Evolutionary conservation across 2,329 filamentous ascomycete genomes (phyloP).

Genomic region (Colletotrichum tamarilloi): DNA sequence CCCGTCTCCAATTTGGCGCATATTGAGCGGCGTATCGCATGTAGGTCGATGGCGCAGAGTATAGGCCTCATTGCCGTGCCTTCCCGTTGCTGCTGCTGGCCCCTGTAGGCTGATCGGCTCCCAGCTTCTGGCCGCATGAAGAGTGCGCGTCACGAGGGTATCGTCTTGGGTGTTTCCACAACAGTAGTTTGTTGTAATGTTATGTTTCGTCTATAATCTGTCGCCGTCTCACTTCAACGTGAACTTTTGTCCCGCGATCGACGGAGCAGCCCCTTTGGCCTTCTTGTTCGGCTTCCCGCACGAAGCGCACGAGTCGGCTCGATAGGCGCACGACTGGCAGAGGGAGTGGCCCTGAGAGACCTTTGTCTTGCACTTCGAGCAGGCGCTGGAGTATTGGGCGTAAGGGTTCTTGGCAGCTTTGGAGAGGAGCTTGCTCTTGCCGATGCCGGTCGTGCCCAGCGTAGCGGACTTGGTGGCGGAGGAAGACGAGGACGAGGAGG

Average conservation of each 20-base stretch:
- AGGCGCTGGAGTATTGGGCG: slow-evolving; percentile 71
- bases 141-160: not conserved
- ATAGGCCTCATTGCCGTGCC: too few species aligned
- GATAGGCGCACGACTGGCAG: slow-evolving; percentile 73
- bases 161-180: not conserved
- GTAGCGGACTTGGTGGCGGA: slow-evolving; percentile 56
- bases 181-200: not conserved
- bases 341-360: slow-evolving; percentile 69
- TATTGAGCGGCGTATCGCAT: not conserved
- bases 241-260: slow-evolving; percentile 71
- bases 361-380: slow-evolving; percentile 71
- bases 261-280: slow-evolving; percentile 60
- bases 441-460: slow-evolving; percentile 66
- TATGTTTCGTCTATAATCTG: not conserved
- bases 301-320: slow-evolving; percentile 70
- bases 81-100: not conserved
- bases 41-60: not conserved
- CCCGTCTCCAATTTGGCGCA: not conserved
- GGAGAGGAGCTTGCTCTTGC: slow-evolving; percentile 74
- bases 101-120: not conserved
- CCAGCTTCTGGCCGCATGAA: not conserved
- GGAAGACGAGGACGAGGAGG: slow-evolving; percentile 55
- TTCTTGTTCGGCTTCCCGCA: slow-evolving; percentile 70
- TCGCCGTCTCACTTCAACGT: slow-evolving; percentile 63
- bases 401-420: slow-evolving; percentile 75